Percentiles rank a stretch among this genome's conserved stretches.
phyloP scores from a whole-genome alignment of 192 early-diverging fungal species.

The Mortierella antarctica region DNA sequence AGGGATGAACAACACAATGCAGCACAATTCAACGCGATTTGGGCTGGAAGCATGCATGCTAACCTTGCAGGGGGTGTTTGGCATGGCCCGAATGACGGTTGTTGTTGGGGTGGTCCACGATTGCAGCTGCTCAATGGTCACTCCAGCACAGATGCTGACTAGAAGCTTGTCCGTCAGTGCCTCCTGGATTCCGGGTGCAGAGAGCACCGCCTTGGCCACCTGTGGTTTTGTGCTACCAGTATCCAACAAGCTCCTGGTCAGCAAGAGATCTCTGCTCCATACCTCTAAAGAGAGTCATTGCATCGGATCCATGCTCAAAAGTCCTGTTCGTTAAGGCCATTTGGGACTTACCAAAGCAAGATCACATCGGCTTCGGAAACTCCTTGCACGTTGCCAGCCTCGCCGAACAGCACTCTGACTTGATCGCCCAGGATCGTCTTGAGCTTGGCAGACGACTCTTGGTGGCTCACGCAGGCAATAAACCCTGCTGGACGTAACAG shows the following conservation, averaged over 20 bases:
- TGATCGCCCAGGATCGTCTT: conserved; percentile 30
- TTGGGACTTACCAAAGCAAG: conserved; percentile 55
- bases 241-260: background rate
- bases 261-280: background rate
- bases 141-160: conserved; percentile 65
- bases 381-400: conserved; percentile 55
- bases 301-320: background rate
- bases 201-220: conserved; percentile 57
- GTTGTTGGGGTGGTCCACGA: conserved; percentile 58
- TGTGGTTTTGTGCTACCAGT: conserved; percentile 61
- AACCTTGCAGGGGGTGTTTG: conserved; percentile 66
- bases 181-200: conserved; percentile 53
- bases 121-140: conserved; percentile 59
- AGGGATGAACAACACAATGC: background rate
- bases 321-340: too few relatives aligned
- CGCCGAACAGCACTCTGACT: conserved; percentile 40
- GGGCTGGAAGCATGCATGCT: background rate
- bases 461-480: conserved; percentile 56
- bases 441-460: conserved; percentile 55
- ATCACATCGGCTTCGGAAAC: conserved; percentile 53
- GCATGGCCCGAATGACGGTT: conserved; percentile 65
- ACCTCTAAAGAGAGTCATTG: background rate
- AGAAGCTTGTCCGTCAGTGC: conserved; percentile 57
- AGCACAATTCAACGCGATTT: background rate
- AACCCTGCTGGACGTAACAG: conserved; percentile 51